Evolutionary conservation across 345 rosid species (phyloP).

Genomic region (Heritiera fomes): DNA sequence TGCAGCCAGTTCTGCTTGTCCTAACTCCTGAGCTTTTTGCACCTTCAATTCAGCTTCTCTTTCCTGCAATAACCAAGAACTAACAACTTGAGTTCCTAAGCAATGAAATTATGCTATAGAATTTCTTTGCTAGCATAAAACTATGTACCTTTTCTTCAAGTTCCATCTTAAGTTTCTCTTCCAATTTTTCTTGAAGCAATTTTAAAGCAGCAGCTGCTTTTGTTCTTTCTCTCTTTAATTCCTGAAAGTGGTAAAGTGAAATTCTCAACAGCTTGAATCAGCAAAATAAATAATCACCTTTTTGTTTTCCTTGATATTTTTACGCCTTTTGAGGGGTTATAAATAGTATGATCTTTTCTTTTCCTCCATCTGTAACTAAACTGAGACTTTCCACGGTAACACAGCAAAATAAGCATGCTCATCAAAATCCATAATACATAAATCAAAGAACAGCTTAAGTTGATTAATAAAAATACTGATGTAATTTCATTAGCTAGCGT

Average conservation of each 20-base stretch:
- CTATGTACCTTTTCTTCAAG: conserved; percentile 73
- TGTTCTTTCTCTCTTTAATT: conserved; percentile 84
- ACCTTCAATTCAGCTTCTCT: conserved; percentile 61
- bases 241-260: conserved; percentile 47
- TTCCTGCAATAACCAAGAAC: conserved; percentile 54
- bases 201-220: conserved; percentile 85
- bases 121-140: conserved; percentile 12
- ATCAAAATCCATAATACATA: neutral
- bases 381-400: neutral
- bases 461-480: neutral
- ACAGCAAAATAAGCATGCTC: neutral
- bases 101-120: conserved; percentile 17
- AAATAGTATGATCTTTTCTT: neutral
- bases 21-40: conserved; percentile 62
- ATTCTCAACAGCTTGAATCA: conserved; percentile 19
- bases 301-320: neutral
- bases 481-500: neutral
- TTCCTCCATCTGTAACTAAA: conserved; percentile 4
- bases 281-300: conserved; percentile 10
- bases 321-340: neutral
- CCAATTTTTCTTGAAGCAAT: conserved; percentile 81
- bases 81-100: conserved; percentile 27
- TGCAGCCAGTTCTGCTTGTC: conserved; percentile 79
- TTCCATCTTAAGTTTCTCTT: conserved; percentile 72
- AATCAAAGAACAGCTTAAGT: neutral